Evolutionary conservation across 139 green algal species (phyloP), one percentile per base, ranked within the genome.

Genomic region (Chlamydomonas eustigma): DNA sequence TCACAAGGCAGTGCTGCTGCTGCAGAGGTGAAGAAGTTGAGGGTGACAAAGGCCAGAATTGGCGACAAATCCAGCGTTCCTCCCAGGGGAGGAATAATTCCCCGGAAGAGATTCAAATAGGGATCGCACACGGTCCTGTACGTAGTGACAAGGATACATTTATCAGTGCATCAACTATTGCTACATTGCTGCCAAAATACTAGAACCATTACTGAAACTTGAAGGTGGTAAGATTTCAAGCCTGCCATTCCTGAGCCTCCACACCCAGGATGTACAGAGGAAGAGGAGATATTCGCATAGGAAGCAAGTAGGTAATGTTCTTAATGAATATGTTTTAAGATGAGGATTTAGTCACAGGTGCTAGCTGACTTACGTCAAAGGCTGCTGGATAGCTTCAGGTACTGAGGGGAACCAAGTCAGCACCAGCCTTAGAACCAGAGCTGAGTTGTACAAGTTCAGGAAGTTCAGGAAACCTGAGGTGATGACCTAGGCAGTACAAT

Each of bases 41-140:
- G 87, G 39, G 87, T 79, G 2, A 99, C 81, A 73, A 99, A 99
- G 3, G 96, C 96, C 75, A 99, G 87, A 80, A 99, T 97, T 58
- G 95, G 95, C 25, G 89, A 96, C 39, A 99, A 85, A 85, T 99
- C 96, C 36, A 99, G 83, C 0, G 88, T 93, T 33, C 91, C 92
- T 1, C 94, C 96, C 1, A 99, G 68, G 0, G 95, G 95, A 0
- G 95, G 95, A 64, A 99, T 97, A 65, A 99, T 89, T 36, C 95
- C 95, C 6, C 95, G 77, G 89, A 99, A 99, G n/a, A 99, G 84
- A 86, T 97, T 97, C 2, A 99, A 85, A 85, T 97, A 97, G 12
- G 94, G 94, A 82, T 98, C 94, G 77, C 87, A 94, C 3, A 98
- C 69, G 2, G 93, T 98, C 31, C 81, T 87, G 78, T 38, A 28